Conservation (phyloP, 441 rosid genomes). For the Erodium trifolium region DNA sequence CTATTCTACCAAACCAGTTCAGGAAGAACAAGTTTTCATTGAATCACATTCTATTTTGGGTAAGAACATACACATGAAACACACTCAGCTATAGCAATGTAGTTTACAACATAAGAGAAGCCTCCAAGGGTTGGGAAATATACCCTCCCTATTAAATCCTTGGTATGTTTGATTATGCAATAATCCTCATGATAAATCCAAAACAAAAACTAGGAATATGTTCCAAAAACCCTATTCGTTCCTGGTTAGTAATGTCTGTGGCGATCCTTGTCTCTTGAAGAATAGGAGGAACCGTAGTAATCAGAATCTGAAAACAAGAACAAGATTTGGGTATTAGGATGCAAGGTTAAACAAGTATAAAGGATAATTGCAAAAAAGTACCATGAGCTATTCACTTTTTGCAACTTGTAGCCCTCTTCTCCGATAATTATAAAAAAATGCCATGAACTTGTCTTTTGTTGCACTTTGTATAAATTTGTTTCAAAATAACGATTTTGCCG, state of each 20-base stretch:
- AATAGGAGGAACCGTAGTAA: conserved; percentile 54
- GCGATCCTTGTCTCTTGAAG: conserved; percentile 73
- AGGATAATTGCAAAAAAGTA: too few species aligned
- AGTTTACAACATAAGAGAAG: background rate
- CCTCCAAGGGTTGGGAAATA: background rate
- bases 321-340: background rate
- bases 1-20: background rate
- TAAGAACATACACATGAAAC: background rate
- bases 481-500: too few species aligned
- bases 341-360: background rate
- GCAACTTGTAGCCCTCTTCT: too few species aligned
- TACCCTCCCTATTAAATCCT: background rate
- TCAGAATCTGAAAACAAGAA: conserved; percentile 40
- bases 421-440: too few species aligned
- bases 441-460: too few species aligned
- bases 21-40: background rate
- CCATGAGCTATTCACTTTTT: too few species aligned
- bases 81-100: background rate
- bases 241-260: conserved; percentile 31
- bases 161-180: background rate
- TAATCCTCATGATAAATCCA: background rate
- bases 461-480: too few species aligned
- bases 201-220: background rate
- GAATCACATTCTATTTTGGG: background rate
- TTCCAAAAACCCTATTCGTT: background rate